Base-by-base conservation (phyloP, 1,139 yeast genomes). In the Protomyces lactucae-debilis region DNA sequence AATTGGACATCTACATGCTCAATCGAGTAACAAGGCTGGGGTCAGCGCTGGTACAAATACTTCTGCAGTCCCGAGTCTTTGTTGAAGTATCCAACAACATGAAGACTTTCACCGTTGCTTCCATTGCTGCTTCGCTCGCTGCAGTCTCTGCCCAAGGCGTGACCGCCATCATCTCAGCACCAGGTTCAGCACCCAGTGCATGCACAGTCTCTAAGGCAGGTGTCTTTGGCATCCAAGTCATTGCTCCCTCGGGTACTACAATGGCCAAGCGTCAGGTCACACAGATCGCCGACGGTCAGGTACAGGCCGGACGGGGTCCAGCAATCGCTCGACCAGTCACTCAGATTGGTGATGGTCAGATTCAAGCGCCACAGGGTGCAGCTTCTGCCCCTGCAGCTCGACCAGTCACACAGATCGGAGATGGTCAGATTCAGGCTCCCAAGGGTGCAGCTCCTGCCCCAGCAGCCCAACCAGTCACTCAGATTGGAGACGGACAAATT, bases 401-500 rank as follows among this genome's bases (percentile, higher is more conserved):
- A 3, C 72, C 76, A 32, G 67, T 71, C 12, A 67, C 70, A 35
- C 78, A 76, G 67, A 74, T 77, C 67, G 72, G 73, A 59, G 79
- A 76, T 65, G 77, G 78, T 67, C 78, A 79, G 67, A 72, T 76
- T 67, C 76, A 75, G 68, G 76, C 76, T 48, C 66, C 69, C 18
- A 75, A 74, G 46, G 64, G 48, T 14, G 52, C 60, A 4, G 32
- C 23, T 16, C 57, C 57, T 9, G 60, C 60, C 14, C 28, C 51
- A 6, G 25, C 55, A 2, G 74, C 75, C n/a, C 74, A 72, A 51
- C 76, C 76, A 35, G 75, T 78, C 14, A 72, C 80, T 61, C 83
- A 80, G 72, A 79, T 80, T 57, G 74, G 76, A 66, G 84, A 81
- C 60, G 83, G 83, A 68, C 82, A 80, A 71, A 73, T 80, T 71